Conservation (phyloP, 1,284 basidiomycete genomes). For the Mixia osmundae region DNA sequence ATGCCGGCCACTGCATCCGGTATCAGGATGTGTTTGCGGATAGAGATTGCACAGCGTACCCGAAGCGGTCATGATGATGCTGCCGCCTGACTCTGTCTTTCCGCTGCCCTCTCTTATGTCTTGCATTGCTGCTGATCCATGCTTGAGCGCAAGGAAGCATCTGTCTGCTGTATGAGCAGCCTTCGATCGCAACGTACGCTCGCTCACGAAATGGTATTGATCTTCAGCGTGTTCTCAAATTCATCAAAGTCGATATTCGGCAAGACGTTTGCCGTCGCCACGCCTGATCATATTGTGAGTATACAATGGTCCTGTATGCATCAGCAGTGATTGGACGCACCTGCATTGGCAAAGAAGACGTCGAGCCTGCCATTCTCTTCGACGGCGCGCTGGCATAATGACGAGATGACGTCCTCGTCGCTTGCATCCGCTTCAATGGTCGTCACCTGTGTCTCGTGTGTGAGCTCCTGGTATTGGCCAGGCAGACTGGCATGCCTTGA, state of each 20-base stretch:
- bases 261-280: constrained; percentile 22
- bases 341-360: constrained; percentile 80
- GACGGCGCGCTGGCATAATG: constrained; percentile 44
- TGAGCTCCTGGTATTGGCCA: not conserved
- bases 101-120: constrained; percentile 41
- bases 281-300: constrained; percentile 1
- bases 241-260: constrained; percentile 36
- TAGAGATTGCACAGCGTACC: constrained; percentile 23
- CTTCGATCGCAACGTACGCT: not conserved
- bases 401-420: constrained; percentile 43
- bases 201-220: constrained; percentile 58
- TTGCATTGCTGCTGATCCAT: constrained; percentile 59
- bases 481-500: constrained; percentile 33
- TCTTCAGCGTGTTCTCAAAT: constrained; percentile 49
- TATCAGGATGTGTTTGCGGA: not conserved
- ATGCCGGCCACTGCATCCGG: constrained; percentile 45
- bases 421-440: constrained; percentile 56
- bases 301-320: too few species aligned
- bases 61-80: constrained; percentile 74
- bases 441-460: constrained; percentile 32
- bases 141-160: constrained; percentile 70
- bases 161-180: constrained; percentile 25
- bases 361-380: constrained; percentile 64
- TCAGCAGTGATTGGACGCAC: constrained; percentile 14
- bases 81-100: constrained; percentile 45